These are phyloP conservation scores for Diddensiella santjacobensis DNA, from an alignment of 805 yeast genomes.

Conservation along the genomic window DNA sequence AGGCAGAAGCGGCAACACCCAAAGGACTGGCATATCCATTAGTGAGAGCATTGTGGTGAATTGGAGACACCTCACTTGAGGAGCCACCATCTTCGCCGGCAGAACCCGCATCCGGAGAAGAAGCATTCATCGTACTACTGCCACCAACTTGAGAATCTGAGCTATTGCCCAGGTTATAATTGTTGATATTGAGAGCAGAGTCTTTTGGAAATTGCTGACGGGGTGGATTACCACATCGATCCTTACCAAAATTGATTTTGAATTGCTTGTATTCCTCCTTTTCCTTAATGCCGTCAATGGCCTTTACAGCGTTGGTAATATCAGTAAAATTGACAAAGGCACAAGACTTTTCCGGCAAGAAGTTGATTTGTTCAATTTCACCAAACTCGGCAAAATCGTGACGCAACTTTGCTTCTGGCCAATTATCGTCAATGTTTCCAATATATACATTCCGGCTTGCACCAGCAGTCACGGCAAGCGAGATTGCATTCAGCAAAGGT, in stretches of 20 bases:
- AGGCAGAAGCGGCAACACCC: slow-evolving; percentile 38
- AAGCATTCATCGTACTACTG: neutral
- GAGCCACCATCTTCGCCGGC: neutral
- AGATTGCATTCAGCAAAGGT: slow-evolving; percentile 78
- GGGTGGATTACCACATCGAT: slow-evolving; percentile 92
- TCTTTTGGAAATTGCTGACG: slow-evolving; percentile 34
- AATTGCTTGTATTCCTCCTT: slow-evolving; percentile 57
- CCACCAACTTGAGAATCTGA: neutral
- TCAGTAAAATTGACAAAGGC: slow-evolving; percentile 90
- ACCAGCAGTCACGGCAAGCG: slow-evolving; percentile 87
- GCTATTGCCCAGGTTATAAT: neutral
- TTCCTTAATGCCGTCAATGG: slow-evolving; percentile 85
- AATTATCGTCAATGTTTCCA: slow-evolving; percentile 56
- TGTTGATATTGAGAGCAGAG: neutral
- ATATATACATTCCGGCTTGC: slow-evolving; percentile 91
- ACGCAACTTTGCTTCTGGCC: slow-evolving; percentile 56
- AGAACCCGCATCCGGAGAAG: slow-evolving; percentile 1
- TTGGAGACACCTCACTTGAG: slow-evolving; percentile 1
- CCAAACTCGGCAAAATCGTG: slow-evolving; percentile 79
- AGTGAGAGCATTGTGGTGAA: slow-evolving; percentile 8
- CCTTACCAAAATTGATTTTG: slow-evolving; percentile 89
- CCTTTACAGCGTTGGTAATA: slow-evolving; percentile 85
- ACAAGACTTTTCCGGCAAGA: slow-evolving; percentile 76
- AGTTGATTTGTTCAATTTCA: slow-evolving; percentile 92
- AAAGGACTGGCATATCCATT: slow-evolving; percentile 1